phyloP scores from a whole-genome alignment of 805 yeast genomes.

The Starmerella stigmatis region DNA sequence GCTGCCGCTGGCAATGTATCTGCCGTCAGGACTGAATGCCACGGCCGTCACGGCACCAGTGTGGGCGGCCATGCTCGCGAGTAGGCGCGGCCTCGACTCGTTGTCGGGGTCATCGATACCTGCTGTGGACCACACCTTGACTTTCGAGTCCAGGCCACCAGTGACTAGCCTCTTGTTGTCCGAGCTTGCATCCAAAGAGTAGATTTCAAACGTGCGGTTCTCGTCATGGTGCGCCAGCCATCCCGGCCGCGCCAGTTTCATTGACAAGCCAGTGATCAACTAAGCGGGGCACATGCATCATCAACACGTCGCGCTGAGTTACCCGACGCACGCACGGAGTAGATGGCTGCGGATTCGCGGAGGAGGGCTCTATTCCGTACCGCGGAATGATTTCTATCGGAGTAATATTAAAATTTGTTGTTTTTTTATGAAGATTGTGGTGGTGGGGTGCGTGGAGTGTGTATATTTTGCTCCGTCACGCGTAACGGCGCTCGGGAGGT shows the following conservation, averaged over 20 bases:
- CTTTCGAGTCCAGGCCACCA: conserved; percentile 88
- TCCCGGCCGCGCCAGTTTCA: conserved; percentile 59
- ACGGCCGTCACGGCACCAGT: conserved; percentile 95
- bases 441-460: no score
- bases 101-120: conserved; percentile 53
- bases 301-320: neutral
- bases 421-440: no score
- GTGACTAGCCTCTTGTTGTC: conserved; percentile 83
- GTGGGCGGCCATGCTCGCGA: conserved; percentile 88
- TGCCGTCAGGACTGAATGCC: conserved; percentile 82
- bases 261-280: conserved; percentile 23
- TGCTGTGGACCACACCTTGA: conserved; percentile 83
- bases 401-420: no score
- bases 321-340: no score
- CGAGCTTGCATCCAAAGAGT: conserved; percentile 67
- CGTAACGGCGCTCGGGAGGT: no score
- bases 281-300: neutral
- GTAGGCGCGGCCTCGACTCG: conserved; percentile 17
- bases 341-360: no score
- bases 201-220: conserved; percentile 69
- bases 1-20: conserved; percentile 86
- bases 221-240: conserved; percentile 69
- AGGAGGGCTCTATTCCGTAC: no score
- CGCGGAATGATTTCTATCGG: no score
- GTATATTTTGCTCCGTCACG: no score